Evolutionary conservation across 768 basidiomycete species (phyloP).

Genomic region (Pleurotus pulmonarius): DNA sequence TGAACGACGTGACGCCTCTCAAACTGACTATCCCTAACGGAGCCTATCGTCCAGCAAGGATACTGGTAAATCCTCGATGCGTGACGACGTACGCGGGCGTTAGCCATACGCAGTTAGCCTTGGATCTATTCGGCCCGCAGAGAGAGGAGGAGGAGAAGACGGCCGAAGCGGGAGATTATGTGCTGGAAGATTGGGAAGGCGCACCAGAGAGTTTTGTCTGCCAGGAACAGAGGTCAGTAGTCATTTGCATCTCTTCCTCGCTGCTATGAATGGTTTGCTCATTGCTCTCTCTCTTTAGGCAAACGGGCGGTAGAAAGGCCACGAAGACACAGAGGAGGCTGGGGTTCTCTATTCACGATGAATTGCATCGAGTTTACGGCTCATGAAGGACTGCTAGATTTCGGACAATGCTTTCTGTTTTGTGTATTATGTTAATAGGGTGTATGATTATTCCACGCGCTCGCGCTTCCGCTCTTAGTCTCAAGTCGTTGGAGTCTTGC

Average conservation of each 20-base stretch:
- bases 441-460: too few relatives aligned
- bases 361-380: slow-evolving; percentile 34
- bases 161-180: slow-evolving; percentile 59
- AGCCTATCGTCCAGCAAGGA: slow-evolving; percentile 83
- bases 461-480: too few relatives aligned
- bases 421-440: too few relatives aligned
- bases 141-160: slow-evolving; percentile 46
- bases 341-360: slow-evolving; percentile 79
- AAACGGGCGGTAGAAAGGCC: slow-evolving; percentile 86
- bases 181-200: slow-evolving; percentile 92
- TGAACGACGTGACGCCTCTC: slow-evolving; percentile 27
- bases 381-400: slow-evolving; percentile 5
- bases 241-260: not conserved
- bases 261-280: too few relatives aligned
- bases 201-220: slow-evolving; percentile 98
- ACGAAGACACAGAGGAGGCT: slow-evolving; percentile 85
- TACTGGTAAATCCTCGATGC: slow-evolving; percentile 93
- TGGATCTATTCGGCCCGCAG: slow-evolving; percentile 81
- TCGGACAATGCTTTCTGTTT: not conserved
- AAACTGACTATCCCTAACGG: slow-evolving; percentile 78
- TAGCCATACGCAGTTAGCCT: slow-evolving; percentile 91
- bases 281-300: slow-evolving; percentile 32
- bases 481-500: too few relatives aligned
- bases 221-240: slow-evolving; percentile 81
- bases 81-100: slow-evolving; percentile 98